These are phyloP conservation scores for Sordariomycetes sp. DNA, from an alignment of 2,329 filamentous ascomycete species.

Conservation along the genomic window DNA sequence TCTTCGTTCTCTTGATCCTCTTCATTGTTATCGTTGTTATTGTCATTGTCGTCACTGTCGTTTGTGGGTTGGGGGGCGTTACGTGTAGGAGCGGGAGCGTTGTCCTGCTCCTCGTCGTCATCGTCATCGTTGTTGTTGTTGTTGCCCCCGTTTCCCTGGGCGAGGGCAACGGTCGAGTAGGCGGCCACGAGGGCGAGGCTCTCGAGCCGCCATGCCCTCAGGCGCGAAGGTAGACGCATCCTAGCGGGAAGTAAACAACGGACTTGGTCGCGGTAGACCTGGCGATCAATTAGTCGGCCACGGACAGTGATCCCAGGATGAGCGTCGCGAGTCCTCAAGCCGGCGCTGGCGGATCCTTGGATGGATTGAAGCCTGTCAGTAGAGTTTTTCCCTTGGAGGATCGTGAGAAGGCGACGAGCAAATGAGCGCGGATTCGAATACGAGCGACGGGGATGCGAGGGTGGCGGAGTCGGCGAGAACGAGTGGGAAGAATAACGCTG, in stretches of 20 bases:
- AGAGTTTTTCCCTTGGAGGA: background rate
- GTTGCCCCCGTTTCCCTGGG: constrained; percentile 15
- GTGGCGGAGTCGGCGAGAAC: background rate
- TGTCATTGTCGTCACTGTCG: constrained; percentile 7
- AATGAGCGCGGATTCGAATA: background rate
- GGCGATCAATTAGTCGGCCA: background rate
- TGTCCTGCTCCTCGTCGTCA: constrained; percentile 8
- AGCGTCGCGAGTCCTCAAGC: background rate
- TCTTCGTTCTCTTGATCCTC: constrained; percentile 4
- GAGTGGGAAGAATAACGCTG: background rate
- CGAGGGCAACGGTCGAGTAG: constrained; percentile 18
- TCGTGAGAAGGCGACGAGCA: background rate
- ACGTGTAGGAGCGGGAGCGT: background rate
- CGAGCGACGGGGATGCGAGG: background rate
- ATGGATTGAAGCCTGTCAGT: background rate
- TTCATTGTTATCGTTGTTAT: constrained; percentile 9
- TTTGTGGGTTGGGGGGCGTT: constrained; percentile 7
- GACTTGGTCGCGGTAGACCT: background rate
- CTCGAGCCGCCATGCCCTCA: constrained; percentile 2
- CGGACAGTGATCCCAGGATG: background rate
- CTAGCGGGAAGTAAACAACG: background rate
- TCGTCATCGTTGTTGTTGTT: background rate
- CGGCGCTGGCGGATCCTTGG: background rate
- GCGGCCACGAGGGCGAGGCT: constrained; percentile 11
- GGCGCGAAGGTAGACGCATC: background rate